Evolutionary conservation across 2,329 filamentous ascomycete species (phyloP).

Genomic region (Coniella vitis): DNA sequence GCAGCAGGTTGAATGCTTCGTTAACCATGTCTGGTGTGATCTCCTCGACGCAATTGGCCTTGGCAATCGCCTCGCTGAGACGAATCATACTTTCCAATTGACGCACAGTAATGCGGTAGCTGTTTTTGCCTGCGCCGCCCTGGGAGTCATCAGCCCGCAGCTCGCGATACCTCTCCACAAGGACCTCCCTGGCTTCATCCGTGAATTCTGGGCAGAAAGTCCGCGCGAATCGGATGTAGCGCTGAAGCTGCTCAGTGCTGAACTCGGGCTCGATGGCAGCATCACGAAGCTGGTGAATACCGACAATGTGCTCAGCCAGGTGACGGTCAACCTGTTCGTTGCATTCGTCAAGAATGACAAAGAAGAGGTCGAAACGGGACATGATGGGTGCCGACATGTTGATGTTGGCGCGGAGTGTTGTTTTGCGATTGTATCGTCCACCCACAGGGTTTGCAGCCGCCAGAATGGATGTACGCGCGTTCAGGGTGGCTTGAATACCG

Average conservation of each 20-base stretch:
- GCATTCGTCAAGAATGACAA: constrained; percentile 94
- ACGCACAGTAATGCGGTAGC: constrained; percentile 93
- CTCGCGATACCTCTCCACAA: constrained; percentile 94
- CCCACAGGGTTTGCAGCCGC: constrained; percentile 94
- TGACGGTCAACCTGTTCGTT: constrained; percentile 88
- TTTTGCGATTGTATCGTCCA: constrained; percentile 95
- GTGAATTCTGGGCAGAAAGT: constrained; percentile 94
- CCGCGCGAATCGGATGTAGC: constrained; percentile 92
- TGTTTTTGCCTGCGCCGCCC: constrained; percentile 88
- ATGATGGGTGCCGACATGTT: constrained; percentile 99
- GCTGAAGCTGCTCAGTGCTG: constrained; percentile 90
- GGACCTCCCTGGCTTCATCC: constrained; percentile 72
- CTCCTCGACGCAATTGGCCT: constrained; percentile 92
- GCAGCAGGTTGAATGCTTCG: constrained; percentile 84
- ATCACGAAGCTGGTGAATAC: constrained; percentile 86
- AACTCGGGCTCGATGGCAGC: constrained; percentile 89
- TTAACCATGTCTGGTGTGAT: constrained; percentile 78
- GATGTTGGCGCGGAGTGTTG: constrained; percentile 86
- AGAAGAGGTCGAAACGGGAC: constrained; percentile 98
- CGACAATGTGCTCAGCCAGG: constrained; percentile 89
- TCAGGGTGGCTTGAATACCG: constrained; percentile 94
- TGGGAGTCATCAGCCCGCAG: constrained; percentile 88
- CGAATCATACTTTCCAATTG: constrained; percentile 96
- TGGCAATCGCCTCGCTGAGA: constrained; percentile 93
- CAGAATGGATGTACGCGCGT: constrained; percentile 90